Percentiles rank a stretch among this genome's conserved stretches.
phyloP scores from a whole-genome alignment of 257 asterid species.

The Penstemon davidsonii region DNA sequence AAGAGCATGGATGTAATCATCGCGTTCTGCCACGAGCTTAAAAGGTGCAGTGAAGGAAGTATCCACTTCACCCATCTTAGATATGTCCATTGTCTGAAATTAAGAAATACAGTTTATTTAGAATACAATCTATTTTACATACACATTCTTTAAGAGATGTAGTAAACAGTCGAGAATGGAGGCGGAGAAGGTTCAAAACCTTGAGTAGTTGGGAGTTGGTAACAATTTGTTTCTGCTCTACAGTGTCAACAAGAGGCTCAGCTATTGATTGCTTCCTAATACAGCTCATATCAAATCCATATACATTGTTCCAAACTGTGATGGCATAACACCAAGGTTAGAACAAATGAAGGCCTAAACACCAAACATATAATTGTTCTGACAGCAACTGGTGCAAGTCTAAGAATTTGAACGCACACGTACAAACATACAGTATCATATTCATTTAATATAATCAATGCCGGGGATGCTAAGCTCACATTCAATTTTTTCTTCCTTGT shows the following conservation, averaged over 20 bases:
- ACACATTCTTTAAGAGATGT: neutral
- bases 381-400: constrained; percentile 3
- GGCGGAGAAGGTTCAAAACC: constrained; percentile 44
- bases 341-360: neutral
- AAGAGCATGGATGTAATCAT: constrained; percentile 94
- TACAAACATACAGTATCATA: constrained; percentile 2
- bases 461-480: constrained; percentile 50
- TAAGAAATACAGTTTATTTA: constrained; percentile 12
- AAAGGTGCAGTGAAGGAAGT: constrained; percentile 93
- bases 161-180: constrained; percentile 14
- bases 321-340: constrained; percentile 18
- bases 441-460: constrained; percentile 24
- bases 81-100: constrained; percentile 90
- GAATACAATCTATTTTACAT: neutral
- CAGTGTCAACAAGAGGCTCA: constrained; percentile 97
- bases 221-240: constrained; percentile 90
- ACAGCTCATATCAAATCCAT: constrained; percentile 98
- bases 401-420: constrained; percentile 9
- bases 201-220: constrained; percentile 81
- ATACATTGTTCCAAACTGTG: constrained; percentile 74
- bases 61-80: constrained; percentile 83
- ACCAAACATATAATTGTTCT: too few relatives aligned
- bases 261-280: constrained; percentile 81
- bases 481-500: constrained; percentile 95
- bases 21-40: constrained; percentile 92